These are phyloP conservation scores for Lepiota subincarnata DNA, from an alignment of 768 basidiomycete species.

Conservation along the genomic window DNA sequence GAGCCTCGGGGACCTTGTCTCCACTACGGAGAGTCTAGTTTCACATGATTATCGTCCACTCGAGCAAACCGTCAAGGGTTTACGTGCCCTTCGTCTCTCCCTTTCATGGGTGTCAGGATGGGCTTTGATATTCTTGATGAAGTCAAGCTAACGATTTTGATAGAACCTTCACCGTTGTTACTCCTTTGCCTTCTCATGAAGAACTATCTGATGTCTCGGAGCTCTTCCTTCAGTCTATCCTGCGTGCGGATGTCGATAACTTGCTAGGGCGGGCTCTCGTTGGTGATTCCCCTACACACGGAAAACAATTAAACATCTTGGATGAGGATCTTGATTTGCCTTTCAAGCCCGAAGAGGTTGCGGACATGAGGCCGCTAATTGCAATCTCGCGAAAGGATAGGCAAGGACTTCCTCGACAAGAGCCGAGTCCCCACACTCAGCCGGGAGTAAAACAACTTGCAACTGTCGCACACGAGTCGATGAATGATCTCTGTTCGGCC, in stretches of 20 bases:
- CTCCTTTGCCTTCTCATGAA: constrained; percentile 8
- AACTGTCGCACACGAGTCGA: not conserved
- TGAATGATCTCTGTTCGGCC: too few relatives aligned
- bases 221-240: not conserved
- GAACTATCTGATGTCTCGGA: constrained; percentile 5
- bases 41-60: constrained; percentile 29
- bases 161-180: constrained; percentile 8
- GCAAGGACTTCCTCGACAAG: not conserved
- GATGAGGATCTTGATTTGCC: constrained; percentile 1
- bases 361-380: not conserved
- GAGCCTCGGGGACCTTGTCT: constrained; percentile 1
- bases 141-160: not conserved
- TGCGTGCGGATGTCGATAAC: not conserved
- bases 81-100: constrained; percentile 52
- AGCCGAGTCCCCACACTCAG: not conserved
- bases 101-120: constrained; percentile 64
- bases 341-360: not conserved
- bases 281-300: not conserved
- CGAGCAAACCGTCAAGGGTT: constrained; percentile 50
- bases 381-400: not conserved
- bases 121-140: not conserved
- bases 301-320: not conserved
- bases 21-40: not conserved
- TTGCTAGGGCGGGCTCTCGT: not conserved
- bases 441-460: not conserved